phyloP scores from a whole-genome alignment of 208 protist genomes.

The Wallacemonas sp. region DNA sequence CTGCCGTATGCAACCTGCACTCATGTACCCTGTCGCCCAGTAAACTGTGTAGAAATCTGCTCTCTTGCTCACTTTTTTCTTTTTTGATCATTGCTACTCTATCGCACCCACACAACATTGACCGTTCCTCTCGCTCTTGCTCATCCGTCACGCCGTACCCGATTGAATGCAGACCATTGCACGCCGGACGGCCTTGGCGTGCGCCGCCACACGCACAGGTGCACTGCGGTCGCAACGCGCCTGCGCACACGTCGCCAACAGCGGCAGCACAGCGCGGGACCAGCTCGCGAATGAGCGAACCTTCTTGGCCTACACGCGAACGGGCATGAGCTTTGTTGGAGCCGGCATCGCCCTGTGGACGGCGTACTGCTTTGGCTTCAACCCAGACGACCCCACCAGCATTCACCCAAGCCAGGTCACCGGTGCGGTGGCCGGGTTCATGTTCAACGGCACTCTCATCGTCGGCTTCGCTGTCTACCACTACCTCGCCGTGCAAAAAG shows the following conservation, averaged over 20 bases:
- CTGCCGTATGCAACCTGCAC: no score
- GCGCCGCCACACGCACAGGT: not conserved
- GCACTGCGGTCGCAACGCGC: not conserved
- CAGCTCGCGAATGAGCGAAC: conserved; percentile 26
- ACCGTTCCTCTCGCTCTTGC: no score
- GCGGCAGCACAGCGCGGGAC: conserved; percentile 18
- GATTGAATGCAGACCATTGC: not conserved
- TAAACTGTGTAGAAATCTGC: no score
- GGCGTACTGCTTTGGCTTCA: conserved; percentile 25
- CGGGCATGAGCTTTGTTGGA: conserved; percentile 23
- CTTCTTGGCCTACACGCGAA: conserved; percentile 19
- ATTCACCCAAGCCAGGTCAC: conserved; percentile 16
- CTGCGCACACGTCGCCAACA: conserved; percentile 7
- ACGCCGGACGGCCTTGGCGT: not conserved
- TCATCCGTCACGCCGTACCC: not conserved
- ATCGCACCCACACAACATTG: no score
- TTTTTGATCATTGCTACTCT: no score
- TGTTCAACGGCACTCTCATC: conserved; percentile 16
- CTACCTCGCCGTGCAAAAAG: conserved; percentile 16
- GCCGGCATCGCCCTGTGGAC: conserved; percentile 23
- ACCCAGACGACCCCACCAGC: conserved; percentile 12
- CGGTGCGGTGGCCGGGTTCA: conserved; percentile 12
- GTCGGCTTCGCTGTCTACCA: conserved; percentile 9
- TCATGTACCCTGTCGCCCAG: no score
- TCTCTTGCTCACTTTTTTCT: no score